Percentiles rank a stretch among this genome's conserved stretches.
These are phyloP conservation scores for Zoysia pacifica DNA, from an alignment of 176 grass and related monocot species.

Conservation along the genomic window DNA sequence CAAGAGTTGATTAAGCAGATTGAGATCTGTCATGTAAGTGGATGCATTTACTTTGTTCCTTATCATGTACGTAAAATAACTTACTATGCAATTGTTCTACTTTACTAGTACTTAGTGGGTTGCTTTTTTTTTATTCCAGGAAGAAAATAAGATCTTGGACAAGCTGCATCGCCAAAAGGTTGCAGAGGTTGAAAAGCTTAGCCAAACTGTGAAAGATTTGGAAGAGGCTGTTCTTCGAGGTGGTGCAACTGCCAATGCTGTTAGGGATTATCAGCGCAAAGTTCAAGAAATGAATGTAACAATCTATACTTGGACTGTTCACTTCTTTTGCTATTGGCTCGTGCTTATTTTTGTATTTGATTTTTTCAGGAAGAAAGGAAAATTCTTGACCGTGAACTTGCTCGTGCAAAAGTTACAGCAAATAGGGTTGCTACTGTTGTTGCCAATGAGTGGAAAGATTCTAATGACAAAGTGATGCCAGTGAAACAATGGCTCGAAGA, in stretches of 20 bases:
- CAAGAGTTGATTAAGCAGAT: conserved; percentile 45
- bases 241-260: conserved; percentile 83
- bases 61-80: conserved; percentile 6
- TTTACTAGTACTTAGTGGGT: conserved; percentile 1
- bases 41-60: conserved; percentile 30
- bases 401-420: conserved; percentile 88
- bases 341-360: conserved; percentile 34
- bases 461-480: conserved; percentile 99
- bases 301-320: conserved; percentile 18
- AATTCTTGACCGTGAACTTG: conserved; percentile 94
- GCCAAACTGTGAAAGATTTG: conserved; percentile 83
- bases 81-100: conserved; percentile 7
- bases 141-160: conserved; percentile 98
- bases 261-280: conserved; percentile 97
- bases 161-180: conserved; percentile 96
- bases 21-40: conserved; percentile 88
- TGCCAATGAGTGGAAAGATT: conserved; percentile 99
- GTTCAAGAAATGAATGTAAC: conserved; percentile 98
- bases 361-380: conserved; percentile 87
- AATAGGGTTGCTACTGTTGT: conserved; percentile 96
- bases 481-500: conserved; percentile 99
- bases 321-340: conserved; percentile 28
- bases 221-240: conserved; percentile 87
- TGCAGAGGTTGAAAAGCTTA: conserved; percentile 92
- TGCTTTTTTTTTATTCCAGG: conserved; percentile 52